Conservation (phyloP, 1,284 basidiomycete genomes). For the Afroboletus lepidellus region DNA sequence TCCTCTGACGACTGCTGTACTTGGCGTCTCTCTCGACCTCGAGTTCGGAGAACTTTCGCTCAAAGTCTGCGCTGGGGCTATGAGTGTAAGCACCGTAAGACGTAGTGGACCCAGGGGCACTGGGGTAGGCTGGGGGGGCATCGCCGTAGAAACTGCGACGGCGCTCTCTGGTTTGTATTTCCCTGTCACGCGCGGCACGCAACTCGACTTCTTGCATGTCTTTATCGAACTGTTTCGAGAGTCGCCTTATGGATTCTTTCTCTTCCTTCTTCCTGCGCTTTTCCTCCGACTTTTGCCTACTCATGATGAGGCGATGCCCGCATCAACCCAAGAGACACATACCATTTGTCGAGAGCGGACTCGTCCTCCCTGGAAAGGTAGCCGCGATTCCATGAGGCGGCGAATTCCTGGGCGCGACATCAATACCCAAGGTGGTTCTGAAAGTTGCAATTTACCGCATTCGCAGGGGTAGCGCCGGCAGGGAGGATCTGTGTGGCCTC, state of each 20-base stretch:
- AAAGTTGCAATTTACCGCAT: slow-evolving; percentile 40
- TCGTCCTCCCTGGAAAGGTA: slow-evolving; percentile 42
- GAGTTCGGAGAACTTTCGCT: slow-evolving; percentile 33
- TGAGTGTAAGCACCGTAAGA: slow-evolving; percentile 25
- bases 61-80: slow-evolving; percentile 30
- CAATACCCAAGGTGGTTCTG: neutral
- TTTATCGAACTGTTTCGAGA: slow-evolving; percentile 46
- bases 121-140: slow-evolving; percentile 22
- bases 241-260: slow-evolving; percentile 49
- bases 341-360: slow-evolving; percentile 51
- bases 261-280: slow-evolving; percentile 56
- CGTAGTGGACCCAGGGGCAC: slow-evolving; percentile 19
- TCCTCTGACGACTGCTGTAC: slow-evolving; percentile 28
- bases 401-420: slow-evolving; percentile 48
- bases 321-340: slow-evolving; percentile 15
- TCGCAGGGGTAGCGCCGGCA: slow-evolving; percentile 56
- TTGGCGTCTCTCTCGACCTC: slow-evolving; percentile 30
- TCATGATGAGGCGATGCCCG: slow-evolving; percentile 7
- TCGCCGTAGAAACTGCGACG: slow-evolving; percentile 37
- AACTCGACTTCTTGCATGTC: slow-evolving; percentile 52
- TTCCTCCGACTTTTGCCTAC: slow-evolving; percentile 59
- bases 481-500: slow-evolving; percentile 63
- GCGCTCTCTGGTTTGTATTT: slow-evolving; percentile 40
- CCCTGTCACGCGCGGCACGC: slow-evolving; percentile 51
- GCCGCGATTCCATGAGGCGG: slow-evolving; percentile 52